Percentiles rank a stretch among this genome's conserved stretches.
These are phyloP conservation scores for Urostyla sp. DNA, from an alignment of 73 alveolate species.

Conservation along the genomic window DNA sequence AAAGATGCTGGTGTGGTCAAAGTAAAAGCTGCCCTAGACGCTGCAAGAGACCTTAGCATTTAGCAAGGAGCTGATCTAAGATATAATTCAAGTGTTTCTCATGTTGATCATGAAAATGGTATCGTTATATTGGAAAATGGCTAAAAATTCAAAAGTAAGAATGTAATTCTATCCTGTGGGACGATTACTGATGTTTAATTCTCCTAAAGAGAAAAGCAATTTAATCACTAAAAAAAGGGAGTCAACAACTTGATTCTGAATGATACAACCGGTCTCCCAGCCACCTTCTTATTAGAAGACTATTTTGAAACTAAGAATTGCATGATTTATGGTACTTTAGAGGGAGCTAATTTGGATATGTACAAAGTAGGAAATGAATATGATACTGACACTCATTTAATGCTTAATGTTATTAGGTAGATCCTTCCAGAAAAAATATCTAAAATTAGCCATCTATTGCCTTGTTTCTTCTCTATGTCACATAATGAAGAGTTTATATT, in stretches of 20 bases:
- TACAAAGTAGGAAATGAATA: constrained; percentile 59
- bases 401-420: constrained; percentile 17
- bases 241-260: constrained; percentile 15
- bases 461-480: constrained; percentile 62
- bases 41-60: neutral
- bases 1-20: constrained; percentile 45
- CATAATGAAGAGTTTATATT: constrained; percentile 48
- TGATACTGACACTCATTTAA: constrained; percentile 39
- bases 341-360: constrained; percentile 50
- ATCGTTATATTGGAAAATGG: constrained; percentile 54
- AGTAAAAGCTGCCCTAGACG: constrained; percentile 32
- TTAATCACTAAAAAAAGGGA: neutral
- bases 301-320: constrained; percentile 12
- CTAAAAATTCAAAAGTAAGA: constrained; percentile 18
- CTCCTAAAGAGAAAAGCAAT: neutral
- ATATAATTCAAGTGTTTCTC: neutral
- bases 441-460: constrained; percentile 20
- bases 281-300: constrained; percentile 48
- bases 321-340: constrained; percentile 56
- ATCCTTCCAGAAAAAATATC: constrained; percentile 28
- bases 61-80: constrained; percentile 46
- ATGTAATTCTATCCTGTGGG: constrained; percentile 63
- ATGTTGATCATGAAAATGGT: constrained; percentile 45
- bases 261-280: constrained; percentile 11
- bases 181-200: constrained; percentile 42